phyloP scores from a whole-genome alignment of 2,329 filamentous ascomycete species.

The Calonectria montana region DNA sequence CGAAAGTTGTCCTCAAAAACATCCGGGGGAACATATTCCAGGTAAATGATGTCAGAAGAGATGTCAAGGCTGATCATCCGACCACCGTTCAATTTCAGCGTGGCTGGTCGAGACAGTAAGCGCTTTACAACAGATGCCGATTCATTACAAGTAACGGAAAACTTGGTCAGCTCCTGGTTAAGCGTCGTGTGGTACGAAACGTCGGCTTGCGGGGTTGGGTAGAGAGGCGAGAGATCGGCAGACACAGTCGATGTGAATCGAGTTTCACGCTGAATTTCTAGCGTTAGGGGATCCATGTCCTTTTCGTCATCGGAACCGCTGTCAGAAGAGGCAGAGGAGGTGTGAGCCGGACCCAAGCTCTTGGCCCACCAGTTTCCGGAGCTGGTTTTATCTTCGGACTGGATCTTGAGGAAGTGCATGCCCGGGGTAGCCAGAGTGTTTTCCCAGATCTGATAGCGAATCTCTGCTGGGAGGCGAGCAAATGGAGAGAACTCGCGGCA shows the following conservation, averaged over 20 bases:
- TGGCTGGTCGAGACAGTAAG: conserved; percentile 33
- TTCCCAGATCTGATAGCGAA: conserved; percentile 51
- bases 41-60: conserved; percentile 46
- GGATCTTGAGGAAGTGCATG: conserved; percentile 49
- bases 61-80: conserved; percentile 44
- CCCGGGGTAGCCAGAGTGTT: conserved; percentile 45
- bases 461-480: conserved; percentile 47
- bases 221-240: conserved; percentile 40
- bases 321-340: not conserved
- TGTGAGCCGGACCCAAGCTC: conserved; percentile 4
- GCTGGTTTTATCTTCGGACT: conserved; percentile 29
- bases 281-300: conserved; percentile 34
- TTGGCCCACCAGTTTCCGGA: conserved; percentile 40
- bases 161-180: conserved; percentile 41
- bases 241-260: conserved; percentile 28
- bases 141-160: conserved; percentile 44
- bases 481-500: conserved; percentile 48
- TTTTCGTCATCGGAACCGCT: conserved; percentile 27
- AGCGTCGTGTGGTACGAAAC: conserved; percentile 47
- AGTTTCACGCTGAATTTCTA: conserved; percentile 39
- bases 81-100: conserved; percentile 41
- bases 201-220: conserved; percentile 44
- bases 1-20: conserved; percentile 42
- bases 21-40: conserved; percentile 49
- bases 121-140: conserved; percentile 35